Conservation (phyloP, 2,329 filamentous ascomycete species). For the Hirsutella thompsonii region DNA sequence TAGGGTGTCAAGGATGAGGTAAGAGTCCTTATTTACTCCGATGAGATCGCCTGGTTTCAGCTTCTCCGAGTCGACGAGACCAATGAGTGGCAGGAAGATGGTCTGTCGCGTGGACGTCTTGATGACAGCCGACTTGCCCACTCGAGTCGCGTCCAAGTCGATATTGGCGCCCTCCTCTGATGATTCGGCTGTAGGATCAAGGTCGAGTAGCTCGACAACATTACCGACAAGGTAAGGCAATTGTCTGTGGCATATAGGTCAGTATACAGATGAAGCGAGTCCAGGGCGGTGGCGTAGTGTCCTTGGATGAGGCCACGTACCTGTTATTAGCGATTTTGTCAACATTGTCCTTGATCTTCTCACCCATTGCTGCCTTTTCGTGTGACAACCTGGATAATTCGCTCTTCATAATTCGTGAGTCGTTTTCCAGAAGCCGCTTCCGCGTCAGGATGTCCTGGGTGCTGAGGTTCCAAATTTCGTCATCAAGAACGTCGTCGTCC, state of each 20-base stretch:
- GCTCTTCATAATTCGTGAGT: conserved; percentile 97
- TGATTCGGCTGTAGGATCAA: conserved; percentile 91
- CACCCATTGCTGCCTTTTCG: conserved; percentile 89
- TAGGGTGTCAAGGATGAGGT: conserved; percentile 89
- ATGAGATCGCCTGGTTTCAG: conserved; percentile 94
- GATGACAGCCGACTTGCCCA: conserved; percentile 97
- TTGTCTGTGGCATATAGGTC: conserved; percentile 46
- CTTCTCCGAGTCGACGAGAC: conserved; percentile 87
- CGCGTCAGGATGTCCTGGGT: conserved; percentile 91
- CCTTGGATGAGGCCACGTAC: conserved; percentile 34
- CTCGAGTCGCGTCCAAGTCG: conserved; percentile 88
- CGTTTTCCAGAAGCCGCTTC: conserved; percentile 87
- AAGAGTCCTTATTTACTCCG: conserved; percentile 98
- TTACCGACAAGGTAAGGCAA: conserved; percentile 97
- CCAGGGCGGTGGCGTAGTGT: not conserved
- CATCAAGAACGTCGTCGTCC: conserved; percentile 68
- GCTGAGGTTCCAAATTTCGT: conserved; percentile 84
- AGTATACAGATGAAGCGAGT: not conserved
- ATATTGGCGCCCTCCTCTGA: conserved; percentile 98
- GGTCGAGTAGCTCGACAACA: conserved; percentile 90
- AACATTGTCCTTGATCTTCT: conserved; percentile 98
- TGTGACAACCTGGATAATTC: conserved; percentile 89
- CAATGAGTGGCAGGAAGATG: conserved; percentile 95
- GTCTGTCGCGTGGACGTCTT: conserved; percentile 98
- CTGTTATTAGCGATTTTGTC: conserved; percentile 99